These are phyloP conservation scores for Flaveria sonorensis DNA, from an alignment of 129 eudicot genomes.

Conservation along the genomic window DNA sequence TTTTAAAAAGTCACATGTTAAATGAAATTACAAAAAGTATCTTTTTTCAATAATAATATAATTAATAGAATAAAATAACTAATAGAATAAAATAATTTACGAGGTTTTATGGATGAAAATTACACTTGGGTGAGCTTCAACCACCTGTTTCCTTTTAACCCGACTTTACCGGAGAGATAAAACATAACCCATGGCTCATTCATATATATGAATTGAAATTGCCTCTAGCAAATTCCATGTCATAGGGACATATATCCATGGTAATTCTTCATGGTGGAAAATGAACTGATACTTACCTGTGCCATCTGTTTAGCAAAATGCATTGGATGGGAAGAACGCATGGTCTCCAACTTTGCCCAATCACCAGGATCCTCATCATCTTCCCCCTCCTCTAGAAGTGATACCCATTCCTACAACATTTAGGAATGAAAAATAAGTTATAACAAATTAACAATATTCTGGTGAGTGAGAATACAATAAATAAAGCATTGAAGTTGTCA, in stretches of 20 bases:
- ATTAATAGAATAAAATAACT: not conserved
- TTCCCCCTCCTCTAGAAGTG: slow-evolving; percentile 65
- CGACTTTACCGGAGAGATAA: not conserved
- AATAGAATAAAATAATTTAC: not conserved
- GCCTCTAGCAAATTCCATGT: slow-evolving; percentile 8
- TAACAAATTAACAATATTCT: not conserved
- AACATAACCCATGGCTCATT: not conserved
- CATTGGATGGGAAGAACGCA: slow-evolving; percentile 97
- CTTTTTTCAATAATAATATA: not conserved
- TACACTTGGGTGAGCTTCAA: not conserved
- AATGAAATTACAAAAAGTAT: not conserved
- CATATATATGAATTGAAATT: not conserved
- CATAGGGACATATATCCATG: not conserved
- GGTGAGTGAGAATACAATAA: slow-evolving; percentile 11
- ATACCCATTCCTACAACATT: slow-evolving; percentile 73
- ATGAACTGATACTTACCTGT: slow-evolving; percentile 50
- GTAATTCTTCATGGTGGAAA: slow-evolving; percentile 6
- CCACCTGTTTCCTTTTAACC: not conserved
- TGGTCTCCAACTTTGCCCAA: slow-evolving; percentile 96
- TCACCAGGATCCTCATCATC: slow-evolving; percentile 84
- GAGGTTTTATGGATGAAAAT: not conserved
- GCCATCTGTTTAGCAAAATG: slow-evolving; percentile 79
- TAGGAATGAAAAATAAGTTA: slow-evolving; percentile 21
- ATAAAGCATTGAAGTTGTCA: slow-evolving; percentile 28
- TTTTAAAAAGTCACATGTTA: not conserved